Percentiles rank a stretch among this genome's conserved stretches.
Evolutionary conservation across 2,329 filamentous ascomycete genomes (phyloP).

Genomic region (Fusarium fracticaudum): DNA sequence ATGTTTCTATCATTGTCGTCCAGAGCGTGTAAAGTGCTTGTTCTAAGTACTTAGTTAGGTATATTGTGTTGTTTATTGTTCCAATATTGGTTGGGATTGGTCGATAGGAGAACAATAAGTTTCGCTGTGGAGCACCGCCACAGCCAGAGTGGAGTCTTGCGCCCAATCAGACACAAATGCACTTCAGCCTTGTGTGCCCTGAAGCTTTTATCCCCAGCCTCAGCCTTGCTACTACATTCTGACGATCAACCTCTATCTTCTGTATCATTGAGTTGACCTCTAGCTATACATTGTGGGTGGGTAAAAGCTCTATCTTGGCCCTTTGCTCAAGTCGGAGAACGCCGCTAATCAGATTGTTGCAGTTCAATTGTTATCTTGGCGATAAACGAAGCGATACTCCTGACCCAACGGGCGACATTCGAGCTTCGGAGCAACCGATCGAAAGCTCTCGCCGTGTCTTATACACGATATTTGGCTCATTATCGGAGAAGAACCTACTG

Average conservation of each 20-base stretch:
- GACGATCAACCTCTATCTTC: slow-evolving; percentile 11
- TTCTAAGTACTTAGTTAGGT: neutral
- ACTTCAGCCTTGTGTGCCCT: slow-evolving; percentile 36
- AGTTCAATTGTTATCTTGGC: neutral
- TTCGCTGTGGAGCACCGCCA: slow-evolving; percentile 9
- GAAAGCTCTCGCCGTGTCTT: neutral
- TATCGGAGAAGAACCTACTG: neutral
- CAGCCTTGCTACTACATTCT: slow-evolving; percentile 39
- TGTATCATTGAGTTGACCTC: neutral
- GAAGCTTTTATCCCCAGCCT: slow-evolving; percentile 35
- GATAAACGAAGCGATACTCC: neutral
- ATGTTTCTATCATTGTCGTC: neutral
- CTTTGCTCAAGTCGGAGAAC: neutral
- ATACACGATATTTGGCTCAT: neutral
- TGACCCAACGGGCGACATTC: neutral
- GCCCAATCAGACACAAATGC: neutral
- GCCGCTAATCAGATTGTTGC: neutral
- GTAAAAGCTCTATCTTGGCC: neutral
- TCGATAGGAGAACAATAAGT: neutral
- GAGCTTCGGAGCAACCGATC: slow-evolving; percentile 3
- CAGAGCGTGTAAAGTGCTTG: slow-evolving; percentile 4
- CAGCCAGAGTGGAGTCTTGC: neutral
- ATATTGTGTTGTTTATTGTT: neutral
- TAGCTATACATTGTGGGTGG: neutral
- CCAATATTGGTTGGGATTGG: slow-evolving; percentile 3